phyloP scores from a whole-genome alignment of 1,284 basidiomycete genomes.

The Schizophyllum amplum region DNA sequence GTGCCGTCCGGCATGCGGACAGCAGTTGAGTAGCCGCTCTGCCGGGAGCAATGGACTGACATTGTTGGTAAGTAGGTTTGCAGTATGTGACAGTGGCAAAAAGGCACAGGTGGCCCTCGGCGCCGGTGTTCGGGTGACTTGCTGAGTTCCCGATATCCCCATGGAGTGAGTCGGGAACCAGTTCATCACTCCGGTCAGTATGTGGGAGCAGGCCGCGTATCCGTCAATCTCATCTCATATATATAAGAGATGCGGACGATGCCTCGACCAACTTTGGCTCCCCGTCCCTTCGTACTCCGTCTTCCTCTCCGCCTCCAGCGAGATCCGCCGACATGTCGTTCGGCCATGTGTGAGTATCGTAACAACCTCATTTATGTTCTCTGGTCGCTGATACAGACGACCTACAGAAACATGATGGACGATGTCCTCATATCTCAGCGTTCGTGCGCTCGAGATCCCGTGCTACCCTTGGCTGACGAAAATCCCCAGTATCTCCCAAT shows the following conservation, averaged over 20 bases:
- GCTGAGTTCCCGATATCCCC: not conserved
- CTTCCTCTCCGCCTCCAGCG: not conserved
- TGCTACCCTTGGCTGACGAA: not conserved
- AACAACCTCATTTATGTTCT: not conserved
- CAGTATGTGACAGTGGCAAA: no score
- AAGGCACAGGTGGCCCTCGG: no score
- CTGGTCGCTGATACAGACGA: not conserved
- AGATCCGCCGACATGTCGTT: not conserved
- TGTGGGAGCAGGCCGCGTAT: not conserved
- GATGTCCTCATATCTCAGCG: conserved; percentile 16
- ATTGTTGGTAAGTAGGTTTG: no score
- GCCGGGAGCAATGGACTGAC: no score
- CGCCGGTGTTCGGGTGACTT: not conserved
- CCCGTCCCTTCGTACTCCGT: not conserved
- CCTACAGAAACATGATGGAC: conserved; percentile 15
- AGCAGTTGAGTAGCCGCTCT: no score
- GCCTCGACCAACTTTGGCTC: not conserved
- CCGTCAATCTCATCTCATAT: not conserved
- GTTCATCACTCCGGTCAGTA: not conserved
- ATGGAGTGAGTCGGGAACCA: not conserved
- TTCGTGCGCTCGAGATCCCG: not conserved
- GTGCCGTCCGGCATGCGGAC: no score
- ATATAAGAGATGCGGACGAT: not conserved
- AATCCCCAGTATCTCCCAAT: conserved; percentile 8
- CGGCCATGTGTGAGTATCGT: conserved; percentile 7